Evolutionary conservation across 1,284 basidiomycete genomes (phyloP).

Genomic region (Veloporphyrellus conicus): DNA sequence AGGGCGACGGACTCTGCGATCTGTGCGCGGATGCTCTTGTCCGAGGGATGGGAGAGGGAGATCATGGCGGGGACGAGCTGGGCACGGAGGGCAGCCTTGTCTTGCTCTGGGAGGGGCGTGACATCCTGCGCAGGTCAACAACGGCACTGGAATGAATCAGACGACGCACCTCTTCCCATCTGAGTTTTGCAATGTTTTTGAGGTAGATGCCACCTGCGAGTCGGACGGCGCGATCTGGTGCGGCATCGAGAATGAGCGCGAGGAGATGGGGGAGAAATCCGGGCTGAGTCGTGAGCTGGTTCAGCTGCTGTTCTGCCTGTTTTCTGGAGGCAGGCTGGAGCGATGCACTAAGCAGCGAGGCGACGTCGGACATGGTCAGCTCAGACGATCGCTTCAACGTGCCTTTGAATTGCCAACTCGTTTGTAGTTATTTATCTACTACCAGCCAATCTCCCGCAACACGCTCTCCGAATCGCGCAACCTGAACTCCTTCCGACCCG

Average conservation of each 20-base stretch:
- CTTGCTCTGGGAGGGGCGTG: conserved; percentile 54
- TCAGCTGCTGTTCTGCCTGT: conserved; percentile 75
- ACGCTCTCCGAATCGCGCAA: conserved; percentile 24
- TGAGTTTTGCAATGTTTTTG: conserved; percentile 80
- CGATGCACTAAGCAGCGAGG: conserved; percentile 66
- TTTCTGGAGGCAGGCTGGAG: conserved; percentile 71
- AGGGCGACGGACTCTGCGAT: conserved; percentile 86
- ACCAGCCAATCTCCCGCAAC: conserved; percentile 24
- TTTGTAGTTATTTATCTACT: conserved; percentile 15
- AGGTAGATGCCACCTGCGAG: conserved; percentile 83
- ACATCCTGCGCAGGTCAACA: conserved; percentile 49
- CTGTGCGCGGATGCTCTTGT: conserved; percentile 72
- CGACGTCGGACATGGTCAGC: conserved; percentile 56
- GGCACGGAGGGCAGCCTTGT: conserved; percentile 65
- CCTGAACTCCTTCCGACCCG: conserved; percentile 9
- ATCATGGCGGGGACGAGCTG: conserved; percentile 83
- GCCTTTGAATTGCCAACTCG: too few relatives aligned
- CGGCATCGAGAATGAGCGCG: conserved; percentile 63
- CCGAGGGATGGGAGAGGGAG: conserved; percentile 59
- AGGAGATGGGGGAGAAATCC: conserved; percentile 79
- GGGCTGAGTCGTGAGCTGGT: conserved; percentile 60
- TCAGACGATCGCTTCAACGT: neutral
- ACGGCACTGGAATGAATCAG: neutral
- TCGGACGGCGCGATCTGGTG: conserved; percentile 67
- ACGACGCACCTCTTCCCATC: conserved; percentile 78